Evolutionary conservation across 2,329 filamentous ascomycete genomes (phyloP).

Genomic region (Westerdykella ornata): DNA sequence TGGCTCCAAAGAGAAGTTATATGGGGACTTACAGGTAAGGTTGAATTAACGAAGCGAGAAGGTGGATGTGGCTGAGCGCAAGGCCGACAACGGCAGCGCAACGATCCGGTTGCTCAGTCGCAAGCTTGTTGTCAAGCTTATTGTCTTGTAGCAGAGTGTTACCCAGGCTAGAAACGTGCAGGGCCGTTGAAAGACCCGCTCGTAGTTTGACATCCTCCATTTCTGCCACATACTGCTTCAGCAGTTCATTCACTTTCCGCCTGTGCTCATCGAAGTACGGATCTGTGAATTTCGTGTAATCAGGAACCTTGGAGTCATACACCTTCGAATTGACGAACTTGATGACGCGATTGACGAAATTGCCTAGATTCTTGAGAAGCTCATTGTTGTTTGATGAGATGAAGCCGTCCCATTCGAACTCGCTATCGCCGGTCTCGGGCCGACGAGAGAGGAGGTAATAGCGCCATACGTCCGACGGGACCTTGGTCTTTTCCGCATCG

Average conservation of each 20-base stretch:
- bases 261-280: slow-evolving; percentile 41
- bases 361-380: slow-evolving; percentile 66
- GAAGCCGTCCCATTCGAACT: slow-evolving; percentile 85
- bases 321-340: slow-evolving; percentile 66
- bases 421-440: slow-evolving; percentile 77
- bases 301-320: slow-evolving; percentile 63
- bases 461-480: slow-evolving; percentile 82
- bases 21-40: slow-evolving; percentile 60
- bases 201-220: slow-evolving; percentile 67
- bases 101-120: slow-evolving; percentile 52
- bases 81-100: slow-evolving; percentile 63
- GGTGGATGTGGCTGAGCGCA: slow-evolving; percentile 76
- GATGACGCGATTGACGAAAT: slow-evolving; percentile 52
- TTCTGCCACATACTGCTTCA: slow-evolving; percentile 61
- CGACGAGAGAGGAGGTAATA: slow-evolving; percentile 83
- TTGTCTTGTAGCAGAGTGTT: slow-evolving; percentile 55
- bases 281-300: slow-evolving; percentile 52
- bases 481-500: slow-evolving; percentile 77
- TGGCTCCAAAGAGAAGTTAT: not conserved
- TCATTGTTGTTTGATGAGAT: slow-evolving; percentile 83
- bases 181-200: slow-evolving; percentile 56
- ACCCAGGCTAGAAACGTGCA: slow-evolving; percentile 58
- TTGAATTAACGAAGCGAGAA: slow-evolving; percentile 69
- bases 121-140: slow-evolving; percentile 55
- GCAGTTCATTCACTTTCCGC: slow-evolving; percentile 57